These are phyloP conservation scores for Asterochloris erici DNA, from an alignment of 139 green algal genomes.

Conservation along the genomic window DNA sequence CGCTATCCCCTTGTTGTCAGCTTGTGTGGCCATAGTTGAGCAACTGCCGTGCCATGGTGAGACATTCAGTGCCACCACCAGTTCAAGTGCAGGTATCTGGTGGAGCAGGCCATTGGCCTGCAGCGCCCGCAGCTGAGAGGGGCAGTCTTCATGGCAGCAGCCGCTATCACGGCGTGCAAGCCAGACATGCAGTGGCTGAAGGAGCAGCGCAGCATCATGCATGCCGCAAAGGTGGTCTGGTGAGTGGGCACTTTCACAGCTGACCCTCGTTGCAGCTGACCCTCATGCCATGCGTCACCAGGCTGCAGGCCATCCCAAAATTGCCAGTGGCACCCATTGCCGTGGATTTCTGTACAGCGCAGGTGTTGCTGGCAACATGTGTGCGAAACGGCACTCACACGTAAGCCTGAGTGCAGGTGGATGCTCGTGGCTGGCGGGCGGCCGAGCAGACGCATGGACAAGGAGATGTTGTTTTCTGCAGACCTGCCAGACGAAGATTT, in stretches of 20 bases:
- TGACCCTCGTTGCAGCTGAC: not conserved
- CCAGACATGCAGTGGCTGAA: constrained; percentile 14
- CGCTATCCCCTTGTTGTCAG: not conserved
- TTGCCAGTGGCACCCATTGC: not conserved
- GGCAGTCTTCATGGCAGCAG: constrained; percentile 43
- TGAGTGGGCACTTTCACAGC: not conserved
- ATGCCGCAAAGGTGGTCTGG: constrained; percentile 13
- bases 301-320: not conserved
- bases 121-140: constrained; percentile 38
- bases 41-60: not conserved
- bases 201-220: constrained; percentile 13
- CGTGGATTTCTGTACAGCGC: not conserved
- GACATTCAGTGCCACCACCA: not conserved
- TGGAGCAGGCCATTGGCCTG: not conserved
- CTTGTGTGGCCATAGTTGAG: not conserved
- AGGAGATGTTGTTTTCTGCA: constrained; percentile 3
- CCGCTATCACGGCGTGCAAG: not conserved
- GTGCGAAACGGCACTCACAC: not conserved
- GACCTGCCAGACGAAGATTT: constrained; percentile 6
- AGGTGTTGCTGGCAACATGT: not conserved
- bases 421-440: constrained; percentile 1
- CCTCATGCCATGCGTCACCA: not conserved
- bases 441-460: not conserved
- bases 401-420: not conserved
- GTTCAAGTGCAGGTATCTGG: constrained; percentile 10